A percentile compares a stretch with the other conserved stretches of the same genome.
These are phyloP conservation scores for Herpetomonas samuelpessoai DNA, from an alignment of 208 protist species.

Conservation along the genomic window DNA sequence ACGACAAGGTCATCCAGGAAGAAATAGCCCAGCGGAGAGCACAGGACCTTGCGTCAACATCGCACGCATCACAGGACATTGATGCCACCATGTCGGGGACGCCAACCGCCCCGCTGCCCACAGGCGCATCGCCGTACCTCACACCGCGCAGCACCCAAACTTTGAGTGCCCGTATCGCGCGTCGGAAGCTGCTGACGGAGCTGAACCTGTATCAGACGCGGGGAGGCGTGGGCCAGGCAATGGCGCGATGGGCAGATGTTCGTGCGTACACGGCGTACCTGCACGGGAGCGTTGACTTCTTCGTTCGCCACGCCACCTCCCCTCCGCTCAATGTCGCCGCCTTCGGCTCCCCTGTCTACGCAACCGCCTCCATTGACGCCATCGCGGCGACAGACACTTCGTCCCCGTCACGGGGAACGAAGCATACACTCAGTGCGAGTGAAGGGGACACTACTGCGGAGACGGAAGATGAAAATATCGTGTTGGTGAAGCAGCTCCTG, in stretches of 20 bases:
- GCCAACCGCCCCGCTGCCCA: no score
- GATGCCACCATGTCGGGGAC: no score
- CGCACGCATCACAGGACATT: no score
- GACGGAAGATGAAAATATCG: no score
- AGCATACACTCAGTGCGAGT: no score
- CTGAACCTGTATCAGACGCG: neutral
- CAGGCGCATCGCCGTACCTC: no score
- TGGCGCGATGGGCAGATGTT: neutral
- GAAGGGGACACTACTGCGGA: no score
- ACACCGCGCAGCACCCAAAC: no score
- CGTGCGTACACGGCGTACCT: slow-evolving; percentile 52
- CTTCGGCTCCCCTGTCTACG: no score
- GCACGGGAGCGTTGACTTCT: slow-evolving; percentile 40
- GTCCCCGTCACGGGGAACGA: neutral
- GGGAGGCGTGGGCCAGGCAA: neutral
- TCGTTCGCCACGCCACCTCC: slow-evolving; percentile 34
- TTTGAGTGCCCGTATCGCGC: no score
- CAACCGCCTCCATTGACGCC: neutral
- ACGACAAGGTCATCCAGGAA: neutral
- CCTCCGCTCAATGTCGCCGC: slow-evolving; percentile 15
- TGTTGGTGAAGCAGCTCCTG: neutral
- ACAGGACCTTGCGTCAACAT: neutral
- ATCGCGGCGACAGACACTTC: neutral
- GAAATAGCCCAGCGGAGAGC: no score
- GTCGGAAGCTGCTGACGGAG: neutral